phyloP scores from a whole-genome alignment of 192 early-diverging fungal genomes.

The Backusella westeae region DNA sequence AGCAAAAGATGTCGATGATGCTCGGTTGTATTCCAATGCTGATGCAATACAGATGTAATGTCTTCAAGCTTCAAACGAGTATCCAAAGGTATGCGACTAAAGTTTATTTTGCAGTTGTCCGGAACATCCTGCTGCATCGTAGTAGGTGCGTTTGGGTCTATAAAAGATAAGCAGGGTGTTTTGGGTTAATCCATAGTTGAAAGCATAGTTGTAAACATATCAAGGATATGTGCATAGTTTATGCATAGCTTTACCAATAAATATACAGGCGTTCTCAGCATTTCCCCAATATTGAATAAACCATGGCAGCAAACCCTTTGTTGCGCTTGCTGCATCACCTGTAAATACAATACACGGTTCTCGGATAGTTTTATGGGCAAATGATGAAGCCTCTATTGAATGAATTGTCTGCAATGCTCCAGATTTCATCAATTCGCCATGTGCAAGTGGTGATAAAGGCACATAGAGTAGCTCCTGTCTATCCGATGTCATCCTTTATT shows the following conservation, averaged over 20 bases:
- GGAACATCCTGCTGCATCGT: background rate
- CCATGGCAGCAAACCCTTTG: slow-evolving; percentile 25
- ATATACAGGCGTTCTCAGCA: slow-evolving; percentile 19
- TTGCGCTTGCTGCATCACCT: slow-evolving; percentile 28
- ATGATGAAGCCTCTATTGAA: slow-evolving; percentile 38
- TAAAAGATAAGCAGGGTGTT: background rate
- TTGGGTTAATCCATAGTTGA: background rate
- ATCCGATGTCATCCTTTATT: slow-evolving; percentile 55
- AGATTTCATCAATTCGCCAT: slow-evolving; percentile 48
- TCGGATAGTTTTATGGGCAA: slow-evolving; percentile 35
- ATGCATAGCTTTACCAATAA: slow-evolving; percentile 10
- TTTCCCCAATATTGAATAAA: slow-evolving; percentile 29
- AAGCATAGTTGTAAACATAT: too few relatives aligned
- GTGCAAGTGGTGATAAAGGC: slow-evolving; percentile 55
- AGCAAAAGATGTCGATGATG: slow-evolving; percentile 8
- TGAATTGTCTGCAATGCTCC: slow-evolving; percentile 36
- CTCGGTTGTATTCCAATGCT: background rate
- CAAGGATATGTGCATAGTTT: too few relatives aligned
- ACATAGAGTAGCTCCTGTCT: slow-evolving; percentile 68
- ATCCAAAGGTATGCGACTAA: slow-evolving; percentile 20
- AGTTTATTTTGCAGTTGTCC: slow-evolving; percentile 5
- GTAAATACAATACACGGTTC: slow-evolving; percentile 66
- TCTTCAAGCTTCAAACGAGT: slow-evolving; percentile 15
- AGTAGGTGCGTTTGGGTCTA: slow-evolving; percentile 18
- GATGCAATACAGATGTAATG: background rate